Evolutionary conservation across 2,329 filamentous ascomycete genomes (phyloP).

Genomic region (Cercospora sp.): DNA sequence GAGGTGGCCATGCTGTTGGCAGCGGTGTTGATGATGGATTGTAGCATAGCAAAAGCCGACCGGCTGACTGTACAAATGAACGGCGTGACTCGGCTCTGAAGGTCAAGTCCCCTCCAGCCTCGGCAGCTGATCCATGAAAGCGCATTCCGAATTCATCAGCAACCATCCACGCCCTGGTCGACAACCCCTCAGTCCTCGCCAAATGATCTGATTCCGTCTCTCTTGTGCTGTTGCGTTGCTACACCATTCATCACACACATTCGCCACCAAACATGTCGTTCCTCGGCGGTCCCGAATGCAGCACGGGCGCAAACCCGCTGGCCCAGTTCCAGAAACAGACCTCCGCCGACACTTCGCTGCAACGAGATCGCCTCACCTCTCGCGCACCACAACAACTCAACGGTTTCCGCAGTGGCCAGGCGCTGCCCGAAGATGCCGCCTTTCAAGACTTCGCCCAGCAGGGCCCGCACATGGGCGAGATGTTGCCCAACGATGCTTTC

Average conservation of each 20-base stretch:
- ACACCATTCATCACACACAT: not conserved
- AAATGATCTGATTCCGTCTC: constrained; percentile 1
- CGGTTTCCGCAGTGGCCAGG: constrained; percentile 36
- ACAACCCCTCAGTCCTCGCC: not conserved
- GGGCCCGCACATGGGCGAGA: constrained; percentile 60
- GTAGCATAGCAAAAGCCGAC: constrained; percentile 1
- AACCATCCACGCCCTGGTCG: not conserved
- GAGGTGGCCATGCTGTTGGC: not conserved
- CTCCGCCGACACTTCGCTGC: constrained; percentile 91
- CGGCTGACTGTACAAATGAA: not conserved
- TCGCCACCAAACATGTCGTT: constrained; percentile 73
- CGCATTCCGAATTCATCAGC: constrained; percentile 1
- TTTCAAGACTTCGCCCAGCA: constrained; percentile 76
- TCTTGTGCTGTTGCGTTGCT: not conserved
- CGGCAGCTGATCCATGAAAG: not conserved
- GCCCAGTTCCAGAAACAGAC: constrained; percentile 98
- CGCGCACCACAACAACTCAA: constrained; percentile 33
- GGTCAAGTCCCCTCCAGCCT: not conserved
- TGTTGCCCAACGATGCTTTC: constrained; percentile 57
- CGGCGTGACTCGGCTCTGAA: not conserved
- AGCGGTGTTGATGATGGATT: not conserved
- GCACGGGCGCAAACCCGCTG: constrained; percentile 90
- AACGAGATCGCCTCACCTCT: constrained; percentile 72
- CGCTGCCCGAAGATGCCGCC: constrained; percentile 34
- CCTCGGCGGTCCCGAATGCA: constrained; percentile 93